phyloP scores from a whole-genome alignment of 768 basidiomycete species.

The Nidula microcarpa region DNA sequence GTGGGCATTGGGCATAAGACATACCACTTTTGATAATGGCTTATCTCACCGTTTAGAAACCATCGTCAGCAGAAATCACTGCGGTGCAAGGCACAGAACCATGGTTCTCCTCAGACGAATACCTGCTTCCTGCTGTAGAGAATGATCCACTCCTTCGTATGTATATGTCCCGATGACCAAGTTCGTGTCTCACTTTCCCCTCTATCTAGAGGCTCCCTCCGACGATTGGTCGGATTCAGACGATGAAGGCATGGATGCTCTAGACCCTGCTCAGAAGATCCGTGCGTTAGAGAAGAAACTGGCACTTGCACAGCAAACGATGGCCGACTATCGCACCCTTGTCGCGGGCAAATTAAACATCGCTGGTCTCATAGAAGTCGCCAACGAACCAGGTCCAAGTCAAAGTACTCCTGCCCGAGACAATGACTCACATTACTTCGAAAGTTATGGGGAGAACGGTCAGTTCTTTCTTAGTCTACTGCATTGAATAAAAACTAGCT shows the following conservation, averaged over 20 bases:
- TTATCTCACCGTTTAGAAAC: conserved; percentile 40
- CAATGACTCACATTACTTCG: conserved; percentile 93
- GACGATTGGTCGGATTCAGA: conserved; percentile 81
- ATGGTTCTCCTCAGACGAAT: conserved; percentile 72
- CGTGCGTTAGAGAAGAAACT: conserved; percentile 61
- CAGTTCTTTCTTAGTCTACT: conserved; percentile 7
- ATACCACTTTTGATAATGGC: neutral
- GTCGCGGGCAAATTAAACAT: conserved; percentile 53
- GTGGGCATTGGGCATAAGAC: conserved; percentile 1
- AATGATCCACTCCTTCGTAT: conserved; percentile 89
- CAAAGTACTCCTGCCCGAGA: conserved; percentile 42
- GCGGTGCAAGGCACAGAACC: conserved; percentile 53
- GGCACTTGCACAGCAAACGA: conserved; percentile 50
- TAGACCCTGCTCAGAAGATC: conserved; percentile 43
- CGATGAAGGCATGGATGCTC: conserved; percentile 38
- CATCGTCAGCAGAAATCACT: conserved; percentile 38
- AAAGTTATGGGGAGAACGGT: conserved; percentile 90
- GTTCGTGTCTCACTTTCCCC: neutral
- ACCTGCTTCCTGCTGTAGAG: conserved; percentile 77
- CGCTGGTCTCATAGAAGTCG: conserved; percentile 36
- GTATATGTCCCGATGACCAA: conserved; percentile 20
- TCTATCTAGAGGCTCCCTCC: conserved; percentile 53
- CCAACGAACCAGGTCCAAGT: conserved; percentile 27
- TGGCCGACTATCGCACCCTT: conserved; percentile 59
- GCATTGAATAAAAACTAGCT: neutral